Base-by-base conservation (phyloP, 768 basidiomycete species). In the Lactifluus rugatus region DNA sequence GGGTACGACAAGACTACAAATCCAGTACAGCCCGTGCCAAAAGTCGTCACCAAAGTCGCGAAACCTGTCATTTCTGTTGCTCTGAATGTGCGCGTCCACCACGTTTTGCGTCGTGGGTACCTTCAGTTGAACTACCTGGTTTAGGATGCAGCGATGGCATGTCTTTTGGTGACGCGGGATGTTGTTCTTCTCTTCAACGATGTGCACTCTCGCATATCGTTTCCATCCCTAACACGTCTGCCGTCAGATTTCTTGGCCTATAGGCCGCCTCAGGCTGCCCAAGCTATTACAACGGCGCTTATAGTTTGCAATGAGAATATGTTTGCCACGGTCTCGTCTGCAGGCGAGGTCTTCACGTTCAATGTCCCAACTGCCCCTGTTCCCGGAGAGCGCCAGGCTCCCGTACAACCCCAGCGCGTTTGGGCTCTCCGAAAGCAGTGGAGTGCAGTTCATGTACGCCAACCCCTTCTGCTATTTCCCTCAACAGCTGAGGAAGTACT, bases 291-390 rank as follows among this genome's bases (percentile, higher is more conserved):
- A 50, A 90, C 97, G 49, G 75, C 76, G 41, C 96, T 93, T 70
- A 77, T 99, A 51, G 83, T 83, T 7, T 81, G 79, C 49, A 87
- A 84, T 62, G 93, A 93, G 19, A 83, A 84, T 42, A 74, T 79
- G 1, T 90, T 97, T 63, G 93, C 88, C 0, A 89, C 91, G 0
- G 73, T 97, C 3, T 87, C 89, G 0, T 80, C 79, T 1, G 84
- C 84, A 50, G 95, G 95, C n/a, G 95, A 97, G 68, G 81, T 97
- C 2, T 97, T 91, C 69, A 88, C 85, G 0, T 96, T 94, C 66
- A 73, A 77, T 3, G 70, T 81, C 0, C 75, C 39, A 54, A 47
- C 45, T 3, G 50, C 46, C 57, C 19, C 51, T 37, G 3, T 32
- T 65, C 25, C 65, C 48, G 60, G 69, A 70, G 73, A 70, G 61